A percentile compares a stretch with the other conserved stretches of the same genome.
phyloP scores from a whole-genome alignment of 2,329 filamentous ascomycete genomes.

The Lachnellula arida region DNA sequence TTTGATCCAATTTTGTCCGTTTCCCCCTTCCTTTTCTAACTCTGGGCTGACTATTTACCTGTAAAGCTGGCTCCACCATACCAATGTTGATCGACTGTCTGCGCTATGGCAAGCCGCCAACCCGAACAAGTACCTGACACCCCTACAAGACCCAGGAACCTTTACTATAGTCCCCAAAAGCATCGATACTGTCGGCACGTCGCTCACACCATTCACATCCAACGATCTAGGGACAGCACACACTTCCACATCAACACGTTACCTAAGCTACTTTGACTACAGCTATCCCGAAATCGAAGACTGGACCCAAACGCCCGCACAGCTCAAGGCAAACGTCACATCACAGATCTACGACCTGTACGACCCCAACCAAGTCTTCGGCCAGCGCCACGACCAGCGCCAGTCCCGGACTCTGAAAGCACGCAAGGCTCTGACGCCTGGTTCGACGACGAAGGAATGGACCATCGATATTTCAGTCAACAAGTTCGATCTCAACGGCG shows the following conservation, averaged over 20 bases:
- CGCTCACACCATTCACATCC: constrained; percentile 31
- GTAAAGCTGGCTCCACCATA: constrained; percentile 20
- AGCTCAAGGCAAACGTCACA: constrained; percentile 56
- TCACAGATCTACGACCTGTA: constrained; percentile 54
- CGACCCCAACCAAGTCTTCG: constrained; percentile 10
- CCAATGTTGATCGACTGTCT: constrained; percentile 67
- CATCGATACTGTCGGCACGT: constrained; percentile 11
- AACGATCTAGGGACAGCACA: constrained; percentile 49
- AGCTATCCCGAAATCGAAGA: constrained; percentile 27
- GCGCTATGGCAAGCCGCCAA: constrained; percentile 75
- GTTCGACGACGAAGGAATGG: constrained; percentile 19
- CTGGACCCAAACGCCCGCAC: constrained; percentile 51
- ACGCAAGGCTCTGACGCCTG: not conserved
- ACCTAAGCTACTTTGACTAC: constrained; percentile 23
- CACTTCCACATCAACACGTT: constrained; percentile 34
- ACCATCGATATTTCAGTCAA: constrained; percentile 17
- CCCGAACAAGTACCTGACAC: constrained; percentile 57
- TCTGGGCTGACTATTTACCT: not conserved
- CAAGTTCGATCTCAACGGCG: constrained; percentile 25
- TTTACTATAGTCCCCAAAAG: constrained; percentile 18
- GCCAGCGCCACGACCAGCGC: not conserved
- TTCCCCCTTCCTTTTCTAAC: not conserved
- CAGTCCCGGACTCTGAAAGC: not conserved
- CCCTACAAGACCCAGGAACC: constrained; percentile 27
- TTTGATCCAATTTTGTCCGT: constrained; percentile 61